Evolutionary conservation across 2,329 filamentous ascomycete species (phyloP).

Genomic region (Apiospora pterosperma): DNA sequence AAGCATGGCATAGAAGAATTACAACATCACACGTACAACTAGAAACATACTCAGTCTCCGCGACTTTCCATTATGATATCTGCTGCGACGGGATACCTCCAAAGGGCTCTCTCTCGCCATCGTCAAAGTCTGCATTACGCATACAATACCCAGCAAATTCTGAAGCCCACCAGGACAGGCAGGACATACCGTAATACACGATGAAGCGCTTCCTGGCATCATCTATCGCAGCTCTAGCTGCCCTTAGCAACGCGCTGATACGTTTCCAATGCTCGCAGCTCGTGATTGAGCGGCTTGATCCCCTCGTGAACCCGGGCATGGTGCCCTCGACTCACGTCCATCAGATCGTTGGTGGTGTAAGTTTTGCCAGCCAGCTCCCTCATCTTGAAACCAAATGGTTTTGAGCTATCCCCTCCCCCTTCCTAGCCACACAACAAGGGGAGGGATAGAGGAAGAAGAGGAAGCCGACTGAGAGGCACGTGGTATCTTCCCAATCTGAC

Average conservation of each 20-base stretch:
- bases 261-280: conserved; percentile 33
- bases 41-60: not conserved
- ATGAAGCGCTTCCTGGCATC: not conserved
- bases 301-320: conserved; percentile 26
- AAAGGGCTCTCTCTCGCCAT: not conserved
- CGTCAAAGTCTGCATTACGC: not conserved
- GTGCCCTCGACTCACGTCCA: conserved; percentile 29
- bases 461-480: no score
- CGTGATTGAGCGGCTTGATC: conserved; percentile 29
- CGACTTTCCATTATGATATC: not conserved
- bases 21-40: not conserved
- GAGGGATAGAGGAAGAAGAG: no score
- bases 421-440: no score
- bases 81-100: not conserved
- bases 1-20: not conserved
- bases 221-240: not conserved
- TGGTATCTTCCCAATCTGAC: not conserved
- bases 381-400: no score
- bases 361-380: not conserved
- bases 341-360: conserved; percentile 25
- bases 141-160: not conserved
- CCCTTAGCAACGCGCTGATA: conserved; percentile 9
- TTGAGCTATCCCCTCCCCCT: no score
- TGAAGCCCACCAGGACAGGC: not conserved
- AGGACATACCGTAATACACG: not conserved